Evolutionary conservation across 208 protist species (phyloP).

Genomic region (Crithidia bombi): DNA sequence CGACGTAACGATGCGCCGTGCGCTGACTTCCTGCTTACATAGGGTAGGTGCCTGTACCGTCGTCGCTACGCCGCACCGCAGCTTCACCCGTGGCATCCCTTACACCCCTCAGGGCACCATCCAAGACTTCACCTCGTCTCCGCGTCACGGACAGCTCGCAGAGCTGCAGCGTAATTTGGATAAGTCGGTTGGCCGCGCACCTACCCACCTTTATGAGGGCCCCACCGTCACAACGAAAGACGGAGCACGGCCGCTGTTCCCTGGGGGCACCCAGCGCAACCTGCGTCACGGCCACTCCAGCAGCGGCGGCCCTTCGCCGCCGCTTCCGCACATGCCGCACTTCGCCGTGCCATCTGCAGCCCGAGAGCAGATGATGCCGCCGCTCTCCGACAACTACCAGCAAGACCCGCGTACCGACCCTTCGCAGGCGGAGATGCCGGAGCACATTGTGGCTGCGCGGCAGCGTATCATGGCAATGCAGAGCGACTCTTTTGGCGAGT

Average conservation of each 20-base stretch:
- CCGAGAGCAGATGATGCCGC: constrained; percentile 22
- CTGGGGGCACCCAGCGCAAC: constrained; percentile 4
- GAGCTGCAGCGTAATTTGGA: constrained; percentile 68
- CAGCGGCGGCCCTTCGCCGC: background rate
- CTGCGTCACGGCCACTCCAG: constrained; percentile 3
- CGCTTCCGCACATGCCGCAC: constrained; percentile 10
- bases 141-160: constrained; percentile 45
- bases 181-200: constrained; percentile 33
- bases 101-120: constrained; percentile 70
- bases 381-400: constrained; percentile 33
- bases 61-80: background rate
- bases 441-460: constrained; percentile 50
- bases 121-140: constrained; percentile 71
- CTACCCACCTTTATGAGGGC: constrained; percentile 54
- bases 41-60: background rate
- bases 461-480: constrained; percentile 58
- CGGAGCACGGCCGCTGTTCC: constrained; percentile 45
- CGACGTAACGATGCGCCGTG: too few relatives aligned
- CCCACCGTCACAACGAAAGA: constrained; percentile 51
- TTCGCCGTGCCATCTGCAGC: constrained; percentile 1
- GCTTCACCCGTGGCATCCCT: constrained; percentile 60
- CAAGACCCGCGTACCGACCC: constrained; percentile 54
- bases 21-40: background rate
- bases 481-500: constrained; percentile 62
- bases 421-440: constrained; percentile 42